These are phyloP conservation scores for Cardiosporidium cionae DNA, from an alignment of 169 alveolate species.

Conservation along the genomic window DNA sequence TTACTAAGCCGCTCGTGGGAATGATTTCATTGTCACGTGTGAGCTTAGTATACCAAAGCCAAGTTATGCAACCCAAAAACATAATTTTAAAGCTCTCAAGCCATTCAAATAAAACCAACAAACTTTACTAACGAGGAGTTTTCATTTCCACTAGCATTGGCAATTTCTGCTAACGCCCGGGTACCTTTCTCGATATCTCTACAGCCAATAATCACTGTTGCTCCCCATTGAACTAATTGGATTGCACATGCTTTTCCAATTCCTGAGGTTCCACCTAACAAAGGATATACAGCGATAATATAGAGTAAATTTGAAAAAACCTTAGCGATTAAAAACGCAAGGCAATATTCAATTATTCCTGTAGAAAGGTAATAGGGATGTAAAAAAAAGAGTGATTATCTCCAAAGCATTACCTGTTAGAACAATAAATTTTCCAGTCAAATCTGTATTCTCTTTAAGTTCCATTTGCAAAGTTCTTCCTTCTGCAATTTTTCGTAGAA, in stretches of 20 bases:
- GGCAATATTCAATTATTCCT: too few relatives aligned
- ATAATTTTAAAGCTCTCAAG: too few relatives aligned
- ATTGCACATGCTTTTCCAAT: conserved; percentile 59
- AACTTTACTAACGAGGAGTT: too few relatives aligned
- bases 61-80: too few relatives aligned
- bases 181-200: conserved; percentile 37
- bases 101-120: too few relatives aligned
- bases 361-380: too few relatives aligned
- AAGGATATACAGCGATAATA: too few relatives aligned
- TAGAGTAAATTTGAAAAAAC: too few relatives aligned
- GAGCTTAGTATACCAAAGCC: too few relatives aligned
- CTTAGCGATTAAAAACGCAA: too few relatives aligned
- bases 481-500: neutral
- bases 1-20: too few relatives aligned
- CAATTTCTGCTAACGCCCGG: neutral
- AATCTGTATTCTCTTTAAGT: neutral
- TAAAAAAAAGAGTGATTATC: neutral
- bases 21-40: too few relatives aligned
- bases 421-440: neutral
- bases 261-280: conserved; percentile 56
- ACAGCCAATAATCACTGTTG: conserved; percentile 49
- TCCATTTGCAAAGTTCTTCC: neutral
- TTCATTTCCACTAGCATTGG: neutral
- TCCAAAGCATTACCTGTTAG: neutral
- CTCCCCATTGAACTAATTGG: conserved; percentile 52